Evolutionary conservation across 495 filamentous ascomycete species (phyloP).

Genomic region (Rhypophila decipiens): DNA sequence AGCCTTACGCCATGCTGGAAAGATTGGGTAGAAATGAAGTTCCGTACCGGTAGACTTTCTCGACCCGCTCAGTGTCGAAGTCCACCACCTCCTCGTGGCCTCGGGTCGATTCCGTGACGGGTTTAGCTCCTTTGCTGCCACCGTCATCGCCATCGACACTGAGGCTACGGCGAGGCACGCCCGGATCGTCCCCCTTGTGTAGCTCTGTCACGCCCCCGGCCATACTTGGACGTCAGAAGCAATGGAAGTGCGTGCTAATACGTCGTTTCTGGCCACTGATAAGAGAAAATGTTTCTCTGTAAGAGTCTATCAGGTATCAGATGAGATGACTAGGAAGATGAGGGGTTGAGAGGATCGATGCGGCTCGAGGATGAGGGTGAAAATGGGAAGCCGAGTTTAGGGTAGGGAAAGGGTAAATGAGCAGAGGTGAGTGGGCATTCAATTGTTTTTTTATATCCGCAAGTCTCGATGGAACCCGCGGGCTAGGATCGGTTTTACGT

Average conservation of each 20-base stretch:
- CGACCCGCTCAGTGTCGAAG: slow-evolving; percentile 50
- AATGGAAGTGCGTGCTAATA: slow-evolving; percentile 48
- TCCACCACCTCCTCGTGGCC: slow-evolving; percentile 19
- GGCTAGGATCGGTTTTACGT: no score
- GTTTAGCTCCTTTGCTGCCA: slow-evolving; percentile 10
- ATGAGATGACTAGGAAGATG: not conserved
- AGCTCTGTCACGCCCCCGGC: slow-evolving; percentile 9
- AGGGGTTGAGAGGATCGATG: no score
- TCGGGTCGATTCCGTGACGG: no score
- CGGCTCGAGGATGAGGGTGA: no score
- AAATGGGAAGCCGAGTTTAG: no score
- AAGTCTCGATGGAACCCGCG: no score
- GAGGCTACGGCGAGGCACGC: no score
- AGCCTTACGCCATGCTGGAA: not conserved
- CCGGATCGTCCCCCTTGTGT: no score
- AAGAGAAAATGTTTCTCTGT: not conserved
- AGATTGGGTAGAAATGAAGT: not conserved
- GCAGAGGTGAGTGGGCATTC: no score
- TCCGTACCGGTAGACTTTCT: slow-evolving; percentile 55
- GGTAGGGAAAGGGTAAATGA: no score
- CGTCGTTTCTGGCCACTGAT: slow-evolving; percentile 28
- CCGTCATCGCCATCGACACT: slow-evolving; percentile 12
- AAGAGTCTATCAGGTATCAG: not conserved
- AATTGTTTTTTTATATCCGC: no score
- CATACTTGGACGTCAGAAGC: slow-evolving; percentile 44